phyloP scores from a whole-genome alignment of 768 basidiomycete genomes.

The Boletus huronensis region DNA sequence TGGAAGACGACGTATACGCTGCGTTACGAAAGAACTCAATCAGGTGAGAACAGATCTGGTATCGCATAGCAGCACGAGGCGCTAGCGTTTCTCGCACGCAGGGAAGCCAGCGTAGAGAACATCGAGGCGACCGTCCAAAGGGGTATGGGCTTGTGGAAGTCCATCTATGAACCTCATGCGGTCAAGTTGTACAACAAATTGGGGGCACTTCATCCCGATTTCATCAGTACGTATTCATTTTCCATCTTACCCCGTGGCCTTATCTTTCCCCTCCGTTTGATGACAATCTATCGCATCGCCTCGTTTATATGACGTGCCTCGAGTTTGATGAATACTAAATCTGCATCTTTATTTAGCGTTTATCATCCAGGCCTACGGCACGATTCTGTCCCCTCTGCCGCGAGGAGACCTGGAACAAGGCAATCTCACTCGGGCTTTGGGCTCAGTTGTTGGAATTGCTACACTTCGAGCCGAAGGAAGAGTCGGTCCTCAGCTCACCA shows the following conservation, averaged over 20 bases:
- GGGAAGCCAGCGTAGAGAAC: slow-evolving; percentile 57
- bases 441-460: slow-evolving; percentile 82
- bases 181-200: slow-evolving; percentile 88
- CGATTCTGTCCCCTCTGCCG: slow-evolving; percentile 72
- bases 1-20: slow-evolving; percentile 79
- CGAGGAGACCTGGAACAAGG: slow-evolving; percentile 68
- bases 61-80: slow-evolving; percentile 20
- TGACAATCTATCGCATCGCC: slow-evolving; percentile 31
- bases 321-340: slow-evolving; percentile 31
- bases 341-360: slow-evolving; percentile 51
- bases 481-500: slow-evolving; percentile 83
- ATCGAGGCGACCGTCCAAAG: slow-evolving; percentile 66
- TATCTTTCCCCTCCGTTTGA: slow-evolving; percentile 26
- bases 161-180: slow-evolving; percentile 86
- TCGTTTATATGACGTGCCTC: slow-evolving; percentile 31
- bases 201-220: slow-evolving; percentile 86
- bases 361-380: slow-evolving; percentile 83
- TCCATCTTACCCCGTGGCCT: slow-evolving; percentile 33
- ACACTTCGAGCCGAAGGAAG: slow-evolving; percentile 80
- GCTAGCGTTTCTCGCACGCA: slow-evolving; percentile 32
- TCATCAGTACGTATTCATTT: slow-evolving; percentile 69
- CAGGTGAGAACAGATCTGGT: slow-evolving; percentile 46
- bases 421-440: slow-evolving; percentile 79
- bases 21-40: slow-evolving; percentile 62
- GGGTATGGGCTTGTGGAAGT: slow-evolving; percentile 74